phyloP scores from a whole-genome alignment of 75 land plant genomes.

The Isoetes taiwanensis region DNA sequence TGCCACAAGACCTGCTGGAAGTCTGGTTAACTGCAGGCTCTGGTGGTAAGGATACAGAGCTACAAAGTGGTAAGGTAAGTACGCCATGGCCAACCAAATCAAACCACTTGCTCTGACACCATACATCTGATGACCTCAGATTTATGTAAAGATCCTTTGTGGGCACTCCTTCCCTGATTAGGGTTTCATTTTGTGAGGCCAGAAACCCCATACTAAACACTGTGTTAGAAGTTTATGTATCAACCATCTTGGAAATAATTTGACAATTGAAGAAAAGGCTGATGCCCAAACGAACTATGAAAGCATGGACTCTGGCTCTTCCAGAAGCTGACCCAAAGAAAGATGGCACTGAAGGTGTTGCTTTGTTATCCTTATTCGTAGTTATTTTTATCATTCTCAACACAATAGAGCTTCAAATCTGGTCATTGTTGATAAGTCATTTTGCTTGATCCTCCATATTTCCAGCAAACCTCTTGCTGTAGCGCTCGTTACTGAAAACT shows the following conservation, averaged over 20 bases:
- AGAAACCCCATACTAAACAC: conserved; percentile 93
- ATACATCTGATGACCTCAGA: conserved; percentile 60
- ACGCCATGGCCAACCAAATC: conserved; percentile 77
- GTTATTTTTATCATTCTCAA: conserved; percentile 38
- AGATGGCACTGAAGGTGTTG: conserved; percentile 39
- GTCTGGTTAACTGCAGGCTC: conserved; percentile 52
- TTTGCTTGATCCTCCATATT: conserved; percentile 37
- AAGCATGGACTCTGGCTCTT: conserved; percentile 85
- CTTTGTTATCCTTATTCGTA: conserved; percentile 39
- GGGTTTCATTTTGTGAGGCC: conserved; percentile 71
- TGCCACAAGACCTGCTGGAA: conserved; percentile 63
- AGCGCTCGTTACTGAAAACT: too few species aligned
- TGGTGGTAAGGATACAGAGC: conserved; percentile 33
- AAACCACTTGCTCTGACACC: conserved; percentile 67
- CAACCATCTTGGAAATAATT: conserved; percentile 47
- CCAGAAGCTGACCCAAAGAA: conserved; percentile 80
- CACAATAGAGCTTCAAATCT: conserved; percentile 67
- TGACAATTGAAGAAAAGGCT: neutral
- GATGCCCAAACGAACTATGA: conserved; percentile 52
- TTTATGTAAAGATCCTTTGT: conserved; percentile 63
- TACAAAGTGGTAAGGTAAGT: conserved; percentile 71
- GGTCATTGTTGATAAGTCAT: conserved; percentile 23
- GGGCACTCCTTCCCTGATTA: conserved; percentile 42
- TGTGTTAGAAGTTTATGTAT: conserved; percentile 55
- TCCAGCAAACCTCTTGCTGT: conserved; percentile 73